Evolutionary conservation across 805 yeast species (phyloP).

Genomic region (Ogataea pini): DNA sequence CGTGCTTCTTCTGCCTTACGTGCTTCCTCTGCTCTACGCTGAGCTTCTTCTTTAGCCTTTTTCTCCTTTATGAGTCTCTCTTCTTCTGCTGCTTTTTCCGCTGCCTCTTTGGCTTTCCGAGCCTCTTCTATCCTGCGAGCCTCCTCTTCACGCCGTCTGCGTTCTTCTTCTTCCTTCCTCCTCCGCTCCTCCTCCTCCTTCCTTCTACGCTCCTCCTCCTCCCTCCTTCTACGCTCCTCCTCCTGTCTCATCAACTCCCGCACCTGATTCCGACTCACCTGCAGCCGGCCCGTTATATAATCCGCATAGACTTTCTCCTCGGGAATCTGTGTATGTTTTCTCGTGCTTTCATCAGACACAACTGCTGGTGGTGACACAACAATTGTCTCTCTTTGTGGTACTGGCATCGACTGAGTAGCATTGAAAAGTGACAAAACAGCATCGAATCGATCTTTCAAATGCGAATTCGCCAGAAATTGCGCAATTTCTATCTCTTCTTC

Average conservation of each 20-base stretch:
- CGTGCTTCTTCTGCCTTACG: constrained; percentile 27
- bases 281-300: constrained; percentile 1
- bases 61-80: constrained; percentile 4
- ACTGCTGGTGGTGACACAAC: no score
- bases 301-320: constrained; percentile 1
- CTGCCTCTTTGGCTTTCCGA: constrained; percentile 23
- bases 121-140: constrained; percentile 1
- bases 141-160: constrained; percentile 18
- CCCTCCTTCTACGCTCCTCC: constrained; percentile 13
- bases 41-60: constrained; percentile 6
- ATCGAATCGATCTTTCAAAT: not conserved
- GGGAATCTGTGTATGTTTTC: not conserved
- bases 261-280: constrained; percentile 9
- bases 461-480: not conserved
- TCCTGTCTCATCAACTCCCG: constrained; percentile 14
- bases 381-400: not conserved
- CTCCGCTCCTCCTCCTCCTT: constrained; percentile 13
- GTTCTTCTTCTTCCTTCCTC: constrained; percentile 15
- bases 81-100: constrained; percentile 19
- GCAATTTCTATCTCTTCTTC: not conserved
- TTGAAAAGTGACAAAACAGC: constrained; percentile 1
- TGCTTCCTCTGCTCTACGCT: constrained; percentile 24
- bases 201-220: constrained; percentile 8
- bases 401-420: not conserved
- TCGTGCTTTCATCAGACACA: not conserved